Evolutionary conservation across 2,329 filamentous ascomycete species (phyloP).

Genomic region (Ceratocystis diversiconidia): DNA sequence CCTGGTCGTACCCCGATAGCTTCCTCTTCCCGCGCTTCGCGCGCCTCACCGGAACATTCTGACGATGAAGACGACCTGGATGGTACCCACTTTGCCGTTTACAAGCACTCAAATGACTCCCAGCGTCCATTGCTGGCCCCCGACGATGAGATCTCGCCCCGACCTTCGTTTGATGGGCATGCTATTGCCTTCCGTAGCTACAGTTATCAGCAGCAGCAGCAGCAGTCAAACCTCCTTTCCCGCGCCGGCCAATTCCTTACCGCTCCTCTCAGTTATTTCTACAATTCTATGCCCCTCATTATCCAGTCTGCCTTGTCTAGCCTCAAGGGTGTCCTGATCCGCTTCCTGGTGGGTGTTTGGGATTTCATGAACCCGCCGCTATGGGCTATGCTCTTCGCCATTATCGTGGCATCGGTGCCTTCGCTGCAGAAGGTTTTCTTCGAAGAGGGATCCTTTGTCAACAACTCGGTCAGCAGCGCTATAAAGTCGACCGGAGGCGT

Average conservation of each 20-base stretch:
- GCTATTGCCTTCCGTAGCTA: background rate
- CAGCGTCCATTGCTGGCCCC: slow-evolving; percentile 9
- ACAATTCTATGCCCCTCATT: background rate
- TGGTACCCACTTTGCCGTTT: slow-evolving; percentile 15
- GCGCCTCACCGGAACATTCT: slow-evolving; percentile 35
- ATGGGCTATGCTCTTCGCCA: slow-evolving; percentile 90
- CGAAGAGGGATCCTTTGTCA: slow-evolving; percentile 71
- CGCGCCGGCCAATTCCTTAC: background rate
- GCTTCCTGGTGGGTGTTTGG: slow-evolving; percentile 55
- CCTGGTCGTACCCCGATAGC: slow-evolving; percentile 42
- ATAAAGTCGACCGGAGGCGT: slow-evolving; percentile 76
- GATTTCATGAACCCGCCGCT: slow-evolving; percentile 97
- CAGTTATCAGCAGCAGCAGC: background rate
- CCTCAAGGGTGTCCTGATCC: slow-evolving; percentile 17
- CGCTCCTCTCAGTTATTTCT: background rate
- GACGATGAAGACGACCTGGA: slow-evolving; percentile 32
- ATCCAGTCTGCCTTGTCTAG: background rate
- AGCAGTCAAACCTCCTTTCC: background rate
- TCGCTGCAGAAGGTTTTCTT: slow-evolving; percentile 75
- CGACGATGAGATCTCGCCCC: background rate
- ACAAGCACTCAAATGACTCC: slow-evolving; percentile 13
- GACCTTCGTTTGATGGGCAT: background rate
- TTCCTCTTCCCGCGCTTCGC: slow-evolving; percentile 35
- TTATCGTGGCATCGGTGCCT: slow-evolving; percentile 80
- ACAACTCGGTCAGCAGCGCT: slow-evolving; percentile 83